These are phyloP conservation scores for Rhizophagus prolifer DNA, from an alignment of 192 early-diverging fungal genomes.

Conservation along the genomic window DNA sequence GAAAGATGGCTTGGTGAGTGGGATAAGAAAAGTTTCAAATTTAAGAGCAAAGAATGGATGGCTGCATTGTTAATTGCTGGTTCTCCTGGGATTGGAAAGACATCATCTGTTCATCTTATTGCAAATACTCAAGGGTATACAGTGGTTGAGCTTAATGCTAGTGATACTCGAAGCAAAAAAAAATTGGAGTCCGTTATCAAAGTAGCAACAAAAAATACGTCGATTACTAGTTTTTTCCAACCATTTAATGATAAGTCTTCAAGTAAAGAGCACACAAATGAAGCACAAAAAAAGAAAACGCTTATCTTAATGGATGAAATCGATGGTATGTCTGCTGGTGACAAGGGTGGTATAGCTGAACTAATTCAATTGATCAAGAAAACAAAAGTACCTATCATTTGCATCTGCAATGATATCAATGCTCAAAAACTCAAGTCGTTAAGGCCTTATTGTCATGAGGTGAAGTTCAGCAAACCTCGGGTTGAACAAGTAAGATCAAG, in stretches of 20 bases:
- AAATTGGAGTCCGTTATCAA: slow-evolving; percentile 64
- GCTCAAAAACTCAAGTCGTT: slow-evolving; percentile 84
- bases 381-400: slow-evolving; percentile 92
- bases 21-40: slow-evolving; percentile 58
- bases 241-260: background rate
- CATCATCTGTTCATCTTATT: slow-evolving; percentile 91
- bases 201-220: slow-evolving; percentile 53
- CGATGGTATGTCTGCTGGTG: slow-evolving; percentile 98
- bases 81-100: slow-evolving; percentile 95
- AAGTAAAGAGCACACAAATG: slow-evolving; percentile 7
- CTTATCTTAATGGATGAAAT: slow-evolving; percentile 99
- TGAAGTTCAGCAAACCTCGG: slow-evolving; percentile 71
- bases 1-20: slow-evolving; percentile 75
- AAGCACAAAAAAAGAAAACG: slow-evolving; percentile 38
- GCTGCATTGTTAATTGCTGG: slow-evolving; percentile 86
- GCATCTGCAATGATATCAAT: slow-evolving; percentile 95
- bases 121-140: slow-evolving; percentile 78
- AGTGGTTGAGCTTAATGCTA: slow-evolving; percentile 94
- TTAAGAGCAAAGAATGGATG: slow-evolving; percentile 47
- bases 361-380: slow-evolving; percentile 90
- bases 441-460: slow-evolving; percentile 79
- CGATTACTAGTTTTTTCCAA: slow-evolving; percentile 55
- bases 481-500: slow-evolving; percentile 73
- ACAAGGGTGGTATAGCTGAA: slow-evolving; percentile 88
- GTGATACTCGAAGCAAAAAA: slow-evolving; percentile 90